Evolutionary conservation across 1,284 basidiomycete species (phyloP), one percentile per base, ranked within the genome.

Genomic region (Ceratobasidium sp.): DNA sequence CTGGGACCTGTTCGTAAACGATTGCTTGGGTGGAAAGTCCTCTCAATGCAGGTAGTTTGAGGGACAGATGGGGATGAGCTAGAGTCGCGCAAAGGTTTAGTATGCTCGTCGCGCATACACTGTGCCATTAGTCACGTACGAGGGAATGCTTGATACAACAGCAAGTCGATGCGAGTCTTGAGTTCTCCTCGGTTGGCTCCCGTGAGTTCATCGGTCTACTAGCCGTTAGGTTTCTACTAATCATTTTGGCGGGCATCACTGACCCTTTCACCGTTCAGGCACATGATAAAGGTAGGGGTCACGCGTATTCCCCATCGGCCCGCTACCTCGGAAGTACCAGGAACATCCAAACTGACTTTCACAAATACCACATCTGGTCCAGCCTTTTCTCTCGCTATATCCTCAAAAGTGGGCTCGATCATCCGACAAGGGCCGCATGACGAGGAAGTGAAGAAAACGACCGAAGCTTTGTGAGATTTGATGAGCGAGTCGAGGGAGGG

Each of bases 261-360:
- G 52, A 88, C 89, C 84, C 91, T 90, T 72, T 84, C 82, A 0
- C 89, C 90, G 70, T 90, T 82, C 72, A 87, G 76, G 80, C 93
- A 95, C 79, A 91, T 93, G 59, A 90, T 80, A 76, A 94, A 95
- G 2, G 92, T 94, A 2, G 93, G 93, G 0, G 91, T 95, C 0
- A 83, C 91, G n/a, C 82, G 77, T 1, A 96, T 85, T 2, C 83
- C 80, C 78, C 85, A 90, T 74, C 88, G 81, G 0, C 79, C 75
- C 0, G 89, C 90, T 27, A 93, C 54, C 79, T 78, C 7, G 79
- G 75, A 0, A 87, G 87, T 76, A 85, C 77, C 1, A 14, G 88
- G 89, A 4, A 88, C 83, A 6, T 82, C 84, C 72, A 93, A 78
- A 78, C 95, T 92, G 42, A 95, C 84, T 78, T 91, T 91, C 6